Evolutionary conservation across 1,139 yeast genomes (phyloP), one percentile per base, ranked within the genome.

Genomic region (Nakaseomyces uthaithaninus): DNA sequence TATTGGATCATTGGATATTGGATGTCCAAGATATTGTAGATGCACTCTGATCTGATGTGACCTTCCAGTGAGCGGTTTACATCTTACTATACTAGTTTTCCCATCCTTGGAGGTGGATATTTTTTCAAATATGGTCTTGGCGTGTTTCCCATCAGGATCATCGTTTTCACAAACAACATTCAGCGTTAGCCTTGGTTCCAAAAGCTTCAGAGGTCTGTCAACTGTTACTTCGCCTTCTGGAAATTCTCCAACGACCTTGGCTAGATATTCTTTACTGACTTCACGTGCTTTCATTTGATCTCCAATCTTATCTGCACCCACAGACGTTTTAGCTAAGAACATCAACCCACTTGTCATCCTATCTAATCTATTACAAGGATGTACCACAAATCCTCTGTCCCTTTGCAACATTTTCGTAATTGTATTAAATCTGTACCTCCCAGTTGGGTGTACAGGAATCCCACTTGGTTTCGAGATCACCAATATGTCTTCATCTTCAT

Each of bases 41-140:
- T 91, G 98, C 0, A 91, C 95, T 41, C 98, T 66, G 39, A 91
- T 86, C 57, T 91, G 98, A 59, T 91, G 98, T 0, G 97, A 85
- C 53, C 98, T 69, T 0, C 98, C 98, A 0, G 98, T 89, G 15
- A 73, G 63, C 1, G 98, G 98, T 45, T 67, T 72, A 59, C 97
- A 89, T 44, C 78, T 71, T 3, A 91, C 95, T 27, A 91, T 69
- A 43, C 94, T 75, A 18, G 74, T 65, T 43, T 62, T 64, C 8
- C 84, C 78, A 51, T 59, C 64, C 45, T 63, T 67, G 37, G 59
- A 57, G 0, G 72, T 41, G 10, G 35, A 19, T 1, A 31, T 17
- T n/a, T 62, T 51, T 31, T 56, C 50, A 45, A 75, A 72, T 3
- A 51, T 40, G 0, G 81, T 75, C 18, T 42, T 50, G 0, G 80